These are phyloP conservation scores for Articulospora tetracladia DNA, from an alignment of 495 filamentous ascomycete genomes.

Conservation along the genomic window DNA sequence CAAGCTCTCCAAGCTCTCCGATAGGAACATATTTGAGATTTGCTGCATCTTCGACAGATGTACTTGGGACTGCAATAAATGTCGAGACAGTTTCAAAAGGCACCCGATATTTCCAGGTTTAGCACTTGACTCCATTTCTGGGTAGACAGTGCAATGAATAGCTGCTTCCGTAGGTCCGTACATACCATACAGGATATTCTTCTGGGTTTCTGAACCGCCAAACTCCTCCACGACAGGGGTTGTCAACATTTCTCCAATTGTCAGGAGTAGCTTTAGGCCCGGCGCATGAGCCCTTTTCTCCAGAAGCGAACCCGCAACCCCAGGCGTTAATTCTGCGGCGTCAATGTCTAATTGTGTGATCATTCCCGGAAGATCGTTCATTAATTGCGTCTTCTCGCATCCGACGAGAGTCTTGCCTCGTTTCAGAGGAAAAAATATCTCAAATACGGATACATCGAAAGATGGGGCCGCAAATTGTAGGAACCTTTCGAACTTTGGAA, in stretches of 20 bases:
- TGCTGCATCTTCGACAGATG: conserved; percentile 6
- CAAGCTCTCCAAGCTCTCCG: conserved; percentile 76
- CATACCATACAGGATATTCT: conserved; percentile 71
- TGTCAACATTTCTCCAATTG: conserved; percentile 87
- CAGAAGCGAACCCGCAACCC: conserved; percentile 68
- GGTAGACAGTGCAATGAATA: conserved; percentile 67
- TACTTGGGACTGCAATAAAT: conserved; percentile 53
- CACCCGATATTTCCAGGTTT: conserved; percentile 63
- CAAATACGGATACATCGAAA: conserved; percentile 86
- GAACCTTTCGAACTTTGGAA: conserved; percentile 70
- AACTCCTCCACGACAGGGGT: conserved; percentile 68
- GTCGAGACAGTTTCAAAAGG: conserved; percentile 74
- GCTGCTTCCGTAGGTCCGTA: conserved; percentile 85
- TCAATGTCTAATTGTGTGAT: conserved; percentile 66
- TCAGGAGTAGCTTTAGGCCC: conserved; percentile 59
- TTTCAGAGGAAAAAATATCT: conserved; percentile 79
- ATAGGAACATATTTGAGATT: conserved; percentile 51
- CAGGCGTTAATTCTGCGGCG: conserved; percentile 79
- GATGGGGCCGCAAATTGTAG: conserved; percentile 85
- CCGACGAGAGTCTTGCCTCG: conserved; percentile 67
- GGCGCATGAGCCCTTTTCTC: conserved; percentile 58
- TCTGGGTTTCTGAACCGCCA: conserved; percentile 39
- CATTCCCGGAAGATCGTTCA: conserved; percentile 63
- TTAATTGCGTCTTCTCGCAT: conserved; percentile 57
- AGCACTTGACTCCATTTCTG: conserved; percentile 39